Evolutionary conservation across 257 asterid species (phyloP).

Genomic region (Solanum sitiens): DNA sequence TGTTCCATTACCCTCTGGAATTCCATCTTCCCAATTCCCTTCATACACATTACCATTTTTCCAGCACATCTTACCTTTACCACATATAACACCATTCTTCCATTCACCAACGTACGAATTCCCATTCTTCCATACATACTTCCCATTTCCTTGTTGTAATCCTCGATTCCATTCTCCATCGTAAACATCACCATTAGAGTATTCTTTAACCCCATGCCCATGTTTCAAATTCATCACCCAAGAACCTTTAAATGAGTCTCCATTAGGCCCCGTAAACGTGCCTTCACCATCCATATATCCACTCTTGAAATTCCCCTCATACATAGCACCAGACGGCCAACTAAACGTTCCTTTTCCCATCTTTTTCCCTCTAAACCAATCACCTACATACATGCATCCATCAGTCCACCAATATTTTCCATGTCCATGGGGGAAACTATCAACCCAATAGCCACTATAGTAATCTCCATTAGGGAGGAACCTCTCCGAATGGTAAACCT

Average conservation of each 20-base stretch:
- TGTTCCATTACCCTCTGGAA: constrained; percentile 1
- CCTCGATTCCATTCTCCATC: constrained; percentile 6
- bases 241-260: constrained; percentile 1
- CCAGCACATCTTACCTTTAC: constrained; percentile 1
- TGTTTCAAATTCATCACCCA: constrained; percentile 10
- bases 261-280: constrained; percentile 1
- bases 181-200: constrained; percentile 1
- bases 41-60: neutral
- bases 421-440: constrained; percentile 2
- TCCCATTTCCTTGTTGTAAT: constrained; percentile 1
- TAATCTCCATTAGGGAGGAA: constrained; percentile 8
- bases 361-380: constrained; percentile 8
- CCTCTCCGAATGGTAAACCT: constrained; percentile 2
- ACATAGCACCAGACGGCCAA: constrained; percentile 9
- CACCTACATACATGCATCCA: constrained; percentile 6
- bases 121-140: constrained; percentile 6
- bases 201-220: neutral
- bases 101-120: constrained; percentile 4
- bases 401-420: constrained; percentile 12
- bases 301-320: constrained; percentile 6
- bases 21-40: constrained; percentile 6
- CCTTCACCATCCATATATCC: constrained; percentile 7
- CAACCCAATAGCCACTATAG: constrained; percentile 6
- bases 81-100: constrained; percentile 3
- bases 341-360: constrained; percentile 6